Evolutionary conservation across 2,329 filamentous ascomycete genomes (phyloP).

Genomic region (Moelleriella libera): DNA sequence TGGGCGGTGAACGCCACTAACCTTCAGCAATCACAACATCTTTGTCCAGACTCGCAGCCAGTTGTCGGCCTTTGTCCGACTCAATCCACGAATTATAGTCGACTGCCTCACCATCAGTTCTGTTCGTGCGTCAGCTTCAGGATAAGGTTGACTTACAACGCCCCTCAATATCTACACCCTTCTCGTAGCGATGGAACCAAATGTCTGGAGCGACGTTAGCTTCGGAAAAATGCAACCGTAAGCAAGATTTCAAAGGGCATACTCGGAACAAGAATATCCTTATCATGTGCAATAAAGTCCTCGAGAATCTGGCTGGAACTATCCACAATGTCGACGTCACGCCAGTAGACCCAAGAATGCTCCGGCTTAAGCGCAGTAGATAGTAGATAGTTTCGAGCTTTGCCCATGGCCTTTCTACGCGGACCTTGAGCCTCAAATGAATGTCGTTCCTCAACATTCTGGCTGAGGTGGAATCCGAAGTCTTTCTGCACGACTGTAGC

Average conservation of each 20-base stretch:
- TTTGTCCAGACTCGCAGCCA: conserved; percentile 60
- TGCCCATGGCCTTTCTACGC: conserved; percentile 78
- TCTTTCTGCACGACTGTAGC: conserved; percentile 82
- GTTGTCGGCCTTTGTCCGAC: conserved; percentile 66
- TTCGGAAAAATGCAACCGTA: neutral
- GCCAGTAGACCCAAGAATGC: conserved; percentile 98
- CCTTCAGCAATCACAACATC: conserved; percentile 82
- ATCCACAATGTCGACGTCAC: conserved; percentile 91
- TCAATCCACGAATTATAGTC: conserved; percentile 99
- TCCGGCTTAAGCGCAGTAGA: conserved; percentile 75
- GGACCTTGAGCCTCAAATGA: conserved; percentile 79
- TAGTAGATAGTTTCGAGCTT: conserved; percentile 83
- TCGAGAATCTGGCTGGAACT: conserved; percentile 79
- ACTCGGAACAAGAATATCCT: conserved; percentile 91
- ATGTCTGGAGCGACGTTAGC: conserved; percentile 47
- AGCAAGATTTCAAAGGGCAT: conserved; percentile 26
- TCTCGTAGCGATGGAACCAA: conserved; percentile 86
- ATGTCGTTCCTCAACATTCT: conserved; percentile 72
- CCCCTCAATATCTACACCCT: conserved; percentile 79
- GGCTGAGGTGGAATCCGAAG: conserved; percentile 62
- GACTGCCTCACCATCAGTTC: conserved; percentile 36
- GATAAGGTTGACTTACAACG: conserved; percentile 50
- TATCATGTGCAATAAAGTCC: conserved; percentile 88
- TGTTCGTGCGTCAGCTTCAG: no score
- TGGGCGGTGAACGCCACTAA: conserved; percentile 15